These are phyloP conservation scores for Cladosporium sp. DNA, from an alignment of 2,329 filamentous ascomycete genomes.

Conservation along the genomic window DNA sequence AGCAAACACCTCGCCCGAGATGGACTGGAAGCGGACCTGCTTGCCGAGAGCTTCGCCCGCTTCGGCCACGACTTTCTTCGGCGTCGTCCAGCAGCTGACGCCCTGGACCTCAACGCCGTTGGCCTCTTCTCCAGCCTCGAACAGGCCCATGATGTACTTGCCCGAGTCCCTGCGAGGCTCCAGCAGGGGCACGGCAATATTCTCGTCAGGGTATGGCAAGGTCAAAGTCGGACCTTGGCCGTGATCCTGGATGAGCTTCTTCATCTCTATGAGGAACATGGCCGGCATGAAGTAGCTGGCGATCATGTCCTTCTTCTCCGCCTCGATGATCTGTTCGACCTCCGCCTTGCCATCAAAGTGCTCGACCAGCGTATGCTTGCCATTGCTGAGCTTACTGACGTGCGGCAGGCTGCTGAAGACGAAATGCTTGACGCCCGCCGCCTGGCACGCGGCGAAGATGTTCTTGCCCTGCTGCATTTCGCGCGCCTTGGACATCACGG, in stretches of 20 bases:
- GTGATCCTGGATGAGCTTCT: conserved; percentile 15
- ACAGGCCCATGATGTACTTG: conserved; percentile 26
- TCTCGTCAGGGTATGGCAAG: conserved; percentile 21
- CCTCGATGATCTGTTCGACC: conserved; percentile 30
- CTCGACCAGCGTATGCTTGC: conserved; percentile 26
- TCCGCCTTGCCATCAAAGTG: conserved; percentile 36
- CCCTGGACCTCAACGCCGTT: conserved; percentile 23
- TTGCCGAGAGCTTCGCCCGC: conserved; percentile 19
- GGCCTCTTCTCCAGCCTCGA: conserved; percentile 20
- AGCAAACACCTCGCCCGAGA: conserved; percentile 21
- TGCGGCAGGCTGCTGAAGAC: conserved; percentile 33
- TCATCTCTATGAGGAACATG: conserved; percentile 18
- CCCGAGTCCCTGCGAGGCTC: conserved; percentile 22
- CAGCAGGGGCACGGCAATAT: conserved; percentile 24
- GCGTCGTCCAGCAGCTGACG: conserved; percentile 24
- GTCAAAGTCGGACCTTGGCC: conserved; percentile 19
- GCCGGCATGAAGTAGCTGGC: conserved; percentile 23
- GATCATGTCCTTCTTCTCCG: conserved; percentile 22
- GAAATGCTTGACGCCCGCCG: conserved; percentile 31
- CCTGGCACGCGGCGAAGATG: conserved; percentile 28
- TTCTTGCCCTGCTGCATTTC: conserved; percentile 30
- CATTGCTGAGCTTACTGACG: conserved; percentile 26
- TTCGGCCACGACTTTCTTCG: conserved; percentile 21
- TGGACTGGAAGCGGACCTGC: conserved; percentile 20
- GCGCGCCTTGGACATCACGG: conserved; percentile 27